Evolutionary conservation across 2,329 filamentous ascomycete genomes (phyloP).

Genomic region (Ophiostoma fasciatum): DNA sequence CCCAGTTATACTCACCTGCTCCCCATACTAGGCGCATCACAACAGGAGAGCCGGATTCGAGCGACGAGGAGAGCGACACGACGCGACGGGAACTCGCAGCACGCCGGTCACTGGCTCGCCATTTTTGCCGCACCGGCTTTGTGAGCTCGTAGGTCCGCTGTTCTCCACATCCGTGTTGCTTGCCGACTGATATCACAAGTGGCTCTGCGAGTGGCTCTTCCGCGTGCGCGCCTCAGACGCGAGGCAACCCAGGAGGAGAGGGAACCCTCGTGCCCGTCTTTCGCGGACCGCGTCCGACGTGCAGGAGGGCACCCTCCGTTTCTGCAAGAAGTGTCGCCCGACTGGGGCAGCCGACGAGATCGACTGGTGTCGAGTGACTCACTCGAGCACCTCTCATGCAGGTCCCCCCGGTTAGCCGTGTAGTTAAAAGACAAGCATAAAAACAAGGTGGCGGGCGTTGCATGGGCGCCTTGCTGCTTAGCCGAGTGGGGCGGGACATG

Average conservation of each 20-base stretch:
- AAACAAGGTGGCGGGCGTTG: slow-evolving; percentile 2
- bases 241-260: background rate
- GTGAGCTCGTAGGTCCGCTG: background rate
- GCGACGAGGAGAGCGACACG: background rate
- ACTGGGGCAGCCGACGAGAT: slow-evolving; percentile 11
- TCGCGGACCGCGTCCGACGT: slow-evolving; percentile 3
- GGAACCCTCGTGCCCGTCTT: background rate
- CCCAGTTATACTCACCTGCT: slow-evolving; percentile 11
- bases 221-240: slow-evolving; percentile 7
- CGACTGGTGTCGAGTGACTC: slow-evolving; percentile 20
- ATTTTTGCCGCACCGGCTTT: slow-evolving; percentile 1
- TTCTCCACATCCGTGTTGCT: slow-evolving; percentile 4
- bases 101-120: slow-evolving; percentile 2
- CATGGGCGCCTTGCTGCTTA: no score
- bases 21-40: background rate
- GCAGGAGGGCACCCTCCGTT: background rate
- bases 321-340: slow-evolving; percentile 14
- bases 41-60: slow-evolving; percentile 1
- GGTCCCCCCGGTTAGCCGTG: slow-evolving; percentile 4
- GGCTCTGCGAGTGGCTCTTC: no score
- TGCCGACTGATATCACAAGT: no score
- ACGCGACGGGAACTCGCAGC: slow-evolving; percentile 4
- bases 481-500: no score
- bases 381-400: slow-evolving; percentile 11
- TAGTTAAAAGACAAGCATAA: slow-evolving; percentile 8